phyloP scores from a whole-genome alignment of 331 rosid species.

The Acacia pycnantha region DNA sequence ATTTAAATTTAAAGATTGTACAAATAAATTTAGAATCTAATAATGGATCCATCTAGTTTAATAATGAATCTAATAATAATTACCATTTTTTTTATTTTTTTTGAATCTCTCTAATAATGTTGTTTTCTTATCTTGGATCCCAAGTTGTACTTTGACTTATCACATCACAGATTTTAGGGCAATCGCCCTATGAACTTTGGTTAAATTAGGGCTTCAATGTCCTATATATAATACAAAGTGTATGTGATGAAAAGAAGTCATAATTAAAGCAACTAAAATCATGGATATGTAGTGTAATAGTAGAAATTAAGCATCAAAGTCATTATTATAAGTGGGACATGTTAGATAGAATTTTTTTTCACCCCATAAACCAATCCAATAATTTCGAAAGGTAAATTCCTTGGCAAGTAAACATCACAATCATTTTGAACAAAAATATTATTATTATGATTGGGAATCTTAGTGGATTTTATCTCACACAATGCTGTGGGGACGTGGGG shows the following conservation, averaged over 20 bases:
- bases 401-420: not conserved
- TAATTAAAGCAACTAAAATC: not conserved
- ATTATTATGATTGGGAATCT: not conserved
- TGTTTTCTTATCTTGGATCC: not conserved
- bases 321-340: constrained; percentile 2
- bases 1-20: not conserved
- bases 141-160: not conserved
- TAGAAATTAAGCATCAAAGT: not conserved
- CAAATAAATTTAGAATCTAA: not conserved
- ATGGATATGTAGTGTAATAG: not conserved
- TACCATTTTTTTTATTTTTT: not conserved
- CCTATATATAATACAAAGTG: not conserved
- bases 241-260: not conserved
- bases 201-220: not conserved
- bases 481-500: not conserved
- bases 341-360: not conserved
- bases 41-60: not conserved
- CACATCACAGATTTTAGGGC: not conserved
- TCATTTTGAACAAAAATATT: not conserved
- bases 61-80: not conserved
- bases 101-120: not conserved
- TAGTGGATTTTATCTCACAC: too few relatives aligned
- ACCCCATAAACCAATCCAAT: not conserved
- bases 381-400: not conserved
- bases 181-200: not conserved